Evolutionary conservation across 345 rosid species (phyloP).

Genomic region (Toxicodendron radicans): DNA sequence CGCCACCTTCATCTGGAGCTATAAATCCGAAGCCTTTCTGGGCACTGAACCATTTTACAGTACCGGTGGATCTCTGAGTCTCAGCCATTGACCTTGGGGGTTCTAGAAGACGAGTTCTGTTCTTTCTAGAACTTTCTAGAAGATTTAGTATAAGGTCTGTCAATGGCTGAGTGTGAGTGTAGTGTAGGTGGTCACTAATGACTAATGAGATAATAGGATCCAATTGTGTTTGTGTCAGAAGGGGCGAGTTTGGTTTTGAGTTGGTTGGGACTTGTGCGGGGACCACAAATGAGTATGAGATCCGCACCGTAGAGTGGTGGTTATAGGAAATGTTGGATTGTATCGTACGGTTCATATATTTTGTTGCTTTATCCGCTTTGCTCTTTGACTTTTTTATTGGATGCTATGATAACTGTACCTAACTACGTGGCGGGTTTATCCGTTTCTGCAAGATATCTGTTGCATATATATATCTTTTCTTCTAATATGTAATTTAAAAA

Average conservation of each 20-base stretch:
- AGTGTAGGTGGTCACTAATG: too few relatives aligned
- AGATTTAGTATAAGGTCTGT: neutral
- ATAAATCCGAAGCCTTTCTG: conserved; percentile 73
- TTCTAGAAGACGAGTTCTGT: neutral
- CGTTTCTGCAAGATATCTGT: neutral
- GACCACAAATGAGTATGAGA: conserved; percentile 7
- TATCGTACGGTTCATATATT: conserved; percentile 9
- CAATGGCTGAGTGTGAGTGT: neutral
- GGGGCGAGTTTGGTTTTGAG: neutral
- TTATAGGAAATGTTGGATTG: neutral
- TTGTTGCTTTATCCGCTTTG: conserved; percentile 16
- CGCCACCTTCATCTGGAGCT: conserved; percentile 54
- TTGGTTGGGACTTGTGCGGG: conserved; percentile 13
- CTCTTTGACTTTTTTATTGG: neutral
- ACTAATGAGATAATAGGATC: neutral
- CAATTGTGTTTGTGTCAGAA: conserved; percentile 12
- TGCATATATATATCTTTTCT: too few relatives aligned
- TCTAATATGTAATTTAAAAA: too few relatives aligned
- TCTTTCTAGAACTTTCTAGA: conserved; percentile 5
- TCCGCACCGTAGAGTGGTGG: conserved; percentile 12
- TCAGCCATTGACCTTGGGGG: conserved; percentile 41
- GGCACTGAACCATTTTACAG: conserved; percentile 74
- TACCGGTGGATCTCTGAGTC: conserved; percentile 45
- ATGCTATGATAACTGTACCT: neutral
- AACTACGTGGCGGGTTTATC: conserved; percentile 5